Evolutionary conservation across 257 asterid genomes (phyloP).

Genomic region (Prunella vulgaris): DNA sequence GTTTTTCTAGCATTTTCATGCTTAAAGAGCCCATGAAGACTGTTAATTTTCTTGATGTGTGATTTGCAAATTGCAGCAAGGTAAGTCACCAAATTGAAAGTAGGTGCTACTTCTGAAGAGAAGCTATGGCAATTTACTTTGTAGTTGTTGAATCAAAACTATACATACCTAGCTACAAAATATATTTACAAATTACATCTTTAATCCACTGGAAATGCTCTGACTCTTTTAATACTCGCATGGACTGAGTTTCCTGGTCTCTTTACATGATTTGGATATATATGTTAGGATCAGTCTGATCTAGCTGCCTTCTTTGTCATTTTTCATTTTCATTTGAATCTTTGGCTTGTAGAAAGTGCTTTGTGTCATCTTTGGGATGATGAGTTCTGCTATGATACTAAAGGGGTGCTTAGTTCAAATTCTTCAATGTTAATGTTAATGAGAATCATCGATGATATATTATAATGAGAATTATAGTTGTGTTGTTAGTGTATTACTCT

Average conservation of each 20-base stretch:
- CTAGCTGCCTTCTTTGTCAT: neutral
- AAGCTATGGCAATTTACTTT: neutral
- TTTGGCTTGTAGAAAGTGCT: neutral
- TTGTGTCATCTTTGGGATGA: neutral
- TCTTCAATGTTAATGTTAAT: neutral
- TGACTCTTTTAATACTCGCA: neutral
- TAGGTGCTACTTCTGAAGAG: neutral
- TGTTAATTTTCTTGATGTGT: neutral
- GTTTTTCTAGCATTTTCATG: neutral
- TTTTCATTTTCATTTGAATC: neutral
- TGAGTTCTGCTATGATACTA: neutral
- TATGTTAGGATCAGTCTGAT: neutral
- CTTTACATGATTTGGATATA: neutral
- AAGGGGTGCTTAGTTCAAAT: neutral
- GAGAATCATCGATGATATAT: too few relatives aligned
- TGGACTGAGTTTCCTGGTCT: neutral
- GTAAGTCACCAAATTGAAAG: neutral
- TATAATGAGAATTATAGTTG: too few relatives aligned
- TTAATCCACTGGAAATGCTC: neutral
- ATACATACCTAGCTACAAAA: neutral
- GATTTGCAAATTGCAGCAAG: neutral
- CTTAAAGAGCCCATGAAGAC: neutral
- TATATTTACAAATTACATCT: neutral
- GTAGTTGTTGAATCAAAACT: neutral
- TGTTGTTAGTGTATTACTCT: too few relatives aligned